phyloP scores from a whole-genome alignment of 78 protist genomes.

The Dictyostelium brefeldianum region DNA sequence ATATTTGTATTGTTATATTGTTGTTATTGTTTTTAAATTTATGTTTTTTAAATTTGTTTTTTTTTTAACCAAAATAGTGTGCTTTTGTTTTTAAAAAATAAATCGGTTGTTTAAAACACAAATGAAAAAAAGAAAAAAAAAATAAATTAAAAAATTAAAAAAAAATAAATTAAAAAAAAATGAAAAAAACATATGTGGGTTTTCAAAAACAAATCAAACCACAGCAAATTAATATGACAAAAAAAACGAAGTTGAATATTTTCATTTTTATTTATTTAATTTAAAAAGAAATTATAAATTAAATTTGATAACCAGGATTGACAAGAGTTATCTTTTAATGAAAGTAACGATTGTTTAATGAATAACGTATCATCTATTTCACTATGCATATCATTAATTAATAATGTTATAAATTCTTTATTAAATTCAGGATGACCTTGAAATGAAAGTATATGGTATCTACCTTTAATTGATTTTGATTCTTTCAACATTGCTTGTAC shows the following conservation, averaged over 20 bases:
- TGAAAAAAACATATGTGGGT: not conserved
- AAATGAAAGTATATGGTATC: constrained; percentile 21
- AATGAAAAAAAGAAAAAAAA: not conserved
- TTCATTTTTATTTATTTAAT: no score
- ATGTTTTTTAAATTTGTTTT: not conserved
- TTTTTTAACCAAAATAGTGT: not conserved
- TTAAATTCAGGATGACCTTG: constrained; percentile 56
- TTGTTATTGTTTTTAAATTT: not conserved
- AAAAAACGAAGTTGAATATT: not conserved
- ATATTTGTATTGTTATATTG: not conserved
- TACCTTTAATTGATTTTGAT: not conserved
- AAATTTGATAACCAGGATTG: not conserved
- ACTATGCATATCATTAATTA: not conserved
- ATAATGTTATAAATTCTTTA: no score
- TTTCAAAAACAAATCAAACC: no score
- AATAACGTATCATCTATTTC: not conserved
- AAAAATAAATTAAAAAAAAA: not conserved
- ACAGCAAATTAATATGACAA: no score
- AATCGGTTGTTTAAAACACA: not conserved
- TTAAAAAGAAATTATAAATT: no score
- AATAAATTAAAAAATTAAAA: not conserved
- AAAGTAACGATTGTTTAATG: not conserved
- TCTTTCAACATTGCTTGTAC: constrained; percentile 21
- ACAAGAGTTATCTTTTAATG: not conserved
- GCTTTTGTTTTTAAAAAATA: not conserved